Conservation (phyloP, 129 eudicot genomes). For the Lonicera japonica region DNA sequence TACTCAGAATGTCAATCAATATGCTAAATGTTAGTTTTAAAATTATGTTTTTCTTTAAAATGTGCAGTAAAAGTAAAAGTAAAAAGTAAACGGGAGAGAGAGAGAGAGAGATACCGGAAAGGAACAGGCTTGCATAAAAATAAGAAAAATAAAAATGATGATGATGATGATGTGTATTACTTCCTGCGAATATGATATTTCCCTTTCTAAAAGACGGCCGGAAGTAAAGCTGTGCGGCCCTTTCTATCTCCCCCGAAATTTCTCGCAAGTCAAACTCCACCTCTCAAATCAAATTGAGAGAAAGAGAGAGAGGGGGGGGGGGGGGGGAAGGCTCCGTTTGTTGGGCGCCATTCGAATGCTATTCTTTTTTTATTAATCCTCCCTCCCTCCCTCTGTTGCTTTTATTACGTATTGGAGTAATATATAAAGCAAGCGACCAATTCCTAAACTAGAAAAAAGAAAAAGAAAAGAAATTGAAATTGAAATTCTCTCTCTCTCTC, state of each 20-base stretch:
- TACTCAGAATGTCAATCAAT: too few species aligned
- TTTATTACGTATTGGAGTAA: neutral
- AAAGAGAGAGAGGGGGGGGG: too few species aligned
- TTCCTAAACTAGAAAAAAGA: neutral
- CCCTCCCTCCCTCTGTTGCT: neutral
- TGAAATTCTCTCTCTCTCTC: neutral
- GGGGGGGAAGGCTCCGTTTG: neutral
- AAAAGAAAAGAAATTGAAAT: neutral
- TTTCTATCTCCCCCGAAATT: neutral
- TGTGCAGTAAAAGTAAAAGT: too few species aligned
- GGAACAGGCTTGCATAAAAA: too few species aligned
- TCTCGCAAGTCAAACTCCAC: neutral
- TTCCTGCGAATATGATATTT: too few species aligned
- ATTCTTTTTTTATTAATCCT: neutral
- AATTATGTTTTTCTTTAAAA: too few species aligned
- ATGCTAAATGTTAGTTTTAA: too few species aligned
- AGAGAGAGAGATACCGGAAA: too few species aligned
- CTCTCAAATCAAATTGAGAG: neutral
- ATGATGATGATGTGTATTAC: too few species aligned
- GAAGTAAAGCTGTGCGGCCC: neutral
- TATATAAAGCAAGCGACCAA: constrained; percentile 16
- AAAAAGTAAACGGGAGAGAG: too few species aligned
- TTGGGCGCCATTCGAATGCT: constrained; percentile 7
- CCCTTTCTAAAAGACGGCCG: neutral
- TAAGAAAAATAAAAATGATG: too few species aligned